phyloP scores from a whole-genome alignment of 768 basidiomycete species.

The Hericium erinaceus region DNA sequence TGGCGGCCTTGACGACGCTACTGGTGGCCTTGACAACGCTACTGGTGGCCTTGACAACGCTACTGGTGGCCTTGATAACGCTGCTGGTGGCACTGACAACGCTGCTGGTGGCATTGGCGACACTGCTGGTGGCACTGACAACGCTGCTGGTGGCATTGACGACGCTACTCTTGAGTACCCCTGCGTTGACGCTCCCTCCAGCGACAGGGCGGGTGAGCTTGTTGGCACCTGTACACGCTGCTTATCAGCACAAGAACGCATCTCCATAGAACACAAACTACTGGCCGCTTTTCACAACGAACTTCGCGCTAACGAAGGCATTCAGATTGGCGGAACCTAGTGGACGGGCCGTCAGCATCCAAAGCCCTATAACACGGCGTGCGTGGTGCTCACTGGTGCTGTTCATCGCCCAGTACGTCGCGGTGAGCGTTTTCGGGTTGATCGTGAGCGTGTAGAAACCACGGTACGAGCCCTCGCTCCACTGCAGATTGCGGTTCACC shows the following conservation, averaged over 20 bases:
- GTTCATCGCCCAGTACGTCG: slow-evolving; percentile 47
- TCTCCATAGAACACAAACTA: neutral
- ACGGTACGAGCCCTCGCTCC: slow-evolving; percentile 50
- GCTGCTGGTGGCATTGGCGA: slow-evolving; percentile 4
- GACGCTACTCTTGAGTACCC: slow-evolving; percentile 29
- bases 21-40: slow-evolving; percentile 6
- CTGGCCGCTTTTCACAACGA: slow-evolving; percentile 26
- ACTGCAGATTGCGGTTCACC: slow-evolving; percentile 43
- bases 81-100: slow-evolving; percentile 6
- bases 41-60: slow-evolving; percentile 3
- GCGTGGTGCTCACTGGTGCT: slow-evolving; percentile 30
- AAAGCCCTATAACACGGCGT: neutral
- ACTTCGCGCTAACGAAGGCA: slow-evolving; percentile 34
- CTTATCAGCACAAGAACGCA: neutral
- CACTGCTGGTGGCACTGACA: slow-evolving; percentile 4
- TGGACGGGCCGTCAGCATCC: neutral
- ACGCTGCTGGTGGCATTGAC: slow-evolving; percentile 6
- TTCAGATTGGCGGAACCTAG: slow-evolving; percentile 34
- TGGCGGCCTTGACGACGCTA: slow-evolving; percentile 1
- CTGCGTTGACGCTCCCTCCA: slow-evolving; percentile 35
- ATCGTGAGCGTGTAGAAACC: slow-evolving; percentile 51
- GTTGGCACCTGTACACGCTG: slow-evolving; percentile 28
- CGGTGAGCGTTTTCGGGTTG: slow-evolving; percentile 33
- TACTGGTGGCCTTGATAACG: slow-evolving; percentile 4
- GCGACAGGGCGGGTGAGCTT: slow-evolving; percentile 40